phyloP scores from a whole-genome alignment of 2,329 filamentous ascomycete species.

The Colletotrichum australisinense region DNA sequence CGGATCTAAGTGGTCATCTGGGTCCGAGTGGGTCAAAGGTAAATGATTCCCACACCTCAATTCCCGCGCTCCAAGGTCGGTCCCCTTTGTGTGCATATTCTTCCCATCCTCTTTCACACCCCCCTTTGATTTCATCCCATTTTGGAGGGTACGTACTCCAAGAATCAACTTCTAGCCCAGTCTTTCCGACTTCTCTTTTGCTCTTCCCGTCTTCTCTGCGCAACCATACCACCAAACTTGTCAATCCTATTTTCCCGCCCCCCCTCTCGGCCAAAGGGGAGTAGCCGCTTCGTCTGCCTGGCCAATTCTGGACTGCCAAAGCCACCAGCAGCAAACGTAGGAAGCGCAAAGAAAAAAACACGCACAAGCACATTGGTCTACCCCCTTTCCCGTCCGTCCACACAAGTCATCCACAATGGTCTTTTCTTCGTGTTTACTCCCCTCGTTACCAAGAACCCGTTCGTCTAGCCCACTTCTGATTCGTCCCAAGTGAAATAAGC shows the following conservation, averaged over 20 bases:
- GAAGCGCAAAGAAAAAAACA: not conserved
- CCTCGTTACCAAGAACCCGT: slow-evolving; percentile 30
- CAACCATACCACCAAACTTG: slow-evolving; percentile 12
- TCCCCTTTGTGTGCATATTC: slow-evolving; percentile 30
- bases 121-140: slow-evolving; percentile 20
- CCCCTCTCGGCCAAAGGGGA: slow-evolving; percentile 27
- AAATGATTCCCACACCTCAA: slow-evolving; percentile 16
- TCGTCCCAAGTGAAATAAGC: slow-evolving; percentile 39
- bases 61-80: slow-evolving; percentile 4
- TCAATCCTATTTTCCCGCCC: slow-evolving; percentile 23
- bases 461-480: slow-evolving; percentile 29
- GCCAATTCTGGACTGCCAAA: slow-evolving; percentile 23
- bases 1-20: slow-evolving; percentile 7
- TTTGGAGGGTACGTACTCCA: slow-evolving; percentile 10
- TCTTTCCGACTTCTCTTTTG: slow-evolving; percentile 10
- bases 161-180: slow-evolving; percentile 4
- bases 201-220: slow-evolving; percentile 7
- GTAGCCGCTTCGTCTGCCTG: slow-evolving; percentile 10
- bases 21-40: not conserved
- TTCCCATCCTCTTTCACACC: slow-evolving; percentile 1
- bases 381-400: slow-evolving; percentile 28
- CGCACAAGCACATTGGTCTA: slow-evolving; percentile 1
- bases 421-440: slow-evolving; percentile 22
- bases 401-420: slow-evolving; percentile 13
- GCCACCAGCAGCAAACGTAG: slow-evolving; percentile 14